These are phyloP conservation scores for Wickerhamiella domercqiae DNA, from an alignment of 805 yeast genomes.

Conservation along the genomic window DNA sequence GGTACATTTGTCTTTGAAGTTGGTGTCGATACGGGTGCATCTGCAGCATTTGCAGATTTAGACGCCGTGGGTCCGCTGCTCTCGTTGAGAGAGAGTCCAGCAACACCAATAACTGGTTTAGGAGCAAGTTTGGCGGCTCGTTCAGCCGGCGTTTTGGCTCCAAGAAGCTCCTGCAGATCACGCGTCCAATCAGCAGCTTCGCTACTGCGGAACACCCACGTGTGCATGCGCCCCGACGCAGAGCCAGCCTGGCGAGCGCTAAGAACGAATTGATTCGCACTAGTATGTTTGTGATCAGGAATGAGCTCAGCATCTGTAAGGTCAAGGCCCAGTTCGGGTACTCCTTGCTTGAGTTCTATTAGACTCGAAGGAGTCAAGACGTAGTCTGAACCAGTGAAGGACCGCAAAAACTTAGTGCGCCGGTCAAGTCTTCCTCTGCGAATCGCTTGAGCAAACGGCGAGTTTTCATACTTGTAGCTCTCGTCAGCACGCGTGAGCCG, in stretches of 20 bases:
- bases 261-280: constrained; percentile 50
- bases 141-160: constrained; percentile 14
- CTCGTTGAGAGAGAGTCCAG: neutral
- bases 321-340: constrained; percentile 18
- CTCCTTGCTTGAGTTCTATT: constrained; percentile 62
- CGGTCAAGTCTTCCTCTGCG: constrained; percentile 75
- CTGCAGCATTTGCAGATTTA: neutral
- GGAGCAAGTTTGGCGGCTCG: neutral
- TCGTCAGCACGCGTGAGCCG: constrained; percentile 29
- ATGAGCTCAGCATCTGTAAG: constrained; percentile 52
- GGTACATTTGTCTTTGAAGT: too few species aligned
- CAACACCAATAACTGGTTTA: neutral
- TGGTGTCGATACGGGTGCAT: neutral
- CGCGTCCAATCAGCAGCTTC: constrained; percentile 67
- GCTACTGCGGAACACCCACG: constrained; percentile 91
- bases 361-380: constrained; percentile 76
- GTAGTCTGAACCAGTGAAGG: constrained; percentile 83
- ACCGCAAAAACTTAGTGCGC: constrained; percentile 77
- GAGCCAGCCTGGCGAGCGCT: constrained; percentile 21
- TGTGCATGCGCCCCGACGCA: constrained; percentile 45
- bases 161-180: constrained; percentile 55
- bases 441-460: constrained; percentile 51
- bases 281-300: constrained; percentile 61
- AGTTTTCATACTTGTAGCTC: constrained; percentile 49
- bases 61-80: neutral